Evolutionary conservation across 2,329 filamentous ascomycete genomes (phyloP), one percentile per base, ranked within the genome.

Genomic region (Fusarium praegraminearum): DNA sequence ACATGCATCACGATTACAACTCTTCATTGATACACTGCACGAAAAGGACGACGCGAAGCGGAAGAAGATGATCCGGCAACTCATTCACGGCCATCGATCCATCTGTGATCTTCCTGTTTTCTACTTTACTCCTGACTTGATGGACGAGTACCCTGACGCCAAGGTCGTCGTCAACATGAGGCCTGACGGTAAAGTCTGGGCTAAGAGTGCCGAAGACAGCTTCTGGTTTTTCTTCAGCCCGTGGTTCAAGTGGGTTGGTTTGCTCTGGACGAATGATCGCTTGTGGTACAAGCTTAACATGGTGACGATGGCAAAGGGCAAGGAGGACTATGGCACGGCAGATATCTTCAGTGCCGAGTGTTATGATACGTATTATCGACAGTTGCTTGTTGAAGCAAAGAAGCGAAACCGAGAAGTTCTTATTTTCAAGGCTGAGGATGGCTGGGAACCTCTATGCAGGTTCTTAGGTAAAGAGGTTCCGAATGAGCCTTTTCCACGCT

Each of bases 371-470:
- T 75, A 64, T 51, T 75, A 69, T 13, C 64, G 62, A 11, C 70
- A 69, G 18, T 74, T 80, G 0, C 65, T 73, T 16, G 57, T 62
- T 3, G 76, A 79, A 30, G 78, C 78, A 4, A 72, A 62, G 62
- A 76, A 74, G 57, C 67, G 77, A 4, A 75, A 75, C 5, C 75
- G 76, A 1, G 57, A 70, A 43, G 58, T 77, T 1, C 57, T 77
- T 2, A 58, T 72, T 18, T 77, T 74, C 51, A 71, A 75, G 51
- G 71, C 76, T 1, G 71, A 78, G 51, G 78, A 83, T 36, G 82
- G 81, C 1, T 85, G 83, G 83, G 77, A 75, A 36, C 80, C 80
- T 12, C 71, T 85, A 26, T 84, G 82, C 65, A 64, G 76, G 57
- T 82, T 83, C 51, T 13, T 74, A 4, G 63, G 44, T 0, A 67